phyloP scores from a whole-genome alignment of 441 rosid species.

The Adansonia madagascariensis region DNA sequence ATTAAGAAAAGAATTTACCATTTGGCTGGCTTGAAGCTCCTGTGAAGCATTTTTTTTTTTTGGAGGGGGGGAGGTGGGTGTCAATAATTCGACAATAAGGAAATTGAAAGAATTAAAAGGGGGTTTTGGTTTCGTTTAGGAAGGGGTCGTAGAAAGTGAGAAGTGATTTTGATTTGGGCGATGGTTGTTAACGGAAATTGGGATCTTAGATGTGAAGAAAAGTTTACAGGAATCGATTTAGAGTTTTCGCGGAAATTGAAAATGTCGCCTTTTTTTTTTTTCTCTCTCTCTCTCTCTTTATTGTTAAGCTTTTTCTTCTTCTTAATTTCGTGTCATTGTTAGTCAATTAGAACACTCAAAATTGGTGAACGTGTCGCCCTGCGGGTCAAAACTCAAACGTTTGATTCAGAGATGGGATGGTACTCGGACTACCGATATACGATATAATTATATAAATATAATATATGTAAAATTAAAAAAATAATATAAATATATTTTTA shows the following conservation, averaged over 20 bases:
- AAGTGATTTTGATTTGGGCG: constrained; percentile 11
- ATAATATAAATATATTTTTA: too few relatives aligned
- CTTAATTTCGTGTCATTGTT: neutral
- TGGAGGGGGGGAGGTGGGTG: neutral
- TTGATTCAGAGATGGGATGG: neutral
- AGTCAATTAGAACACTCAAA: constrained; percentile 9
- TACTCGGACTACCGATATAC: too few relatives aligned
- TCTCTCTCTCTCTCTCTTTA: neutral
- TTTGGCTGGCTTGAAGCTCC: constrained; percentile 90
- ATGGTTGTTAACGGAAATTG: neutral
- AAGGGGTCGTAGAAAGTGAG: neutral
- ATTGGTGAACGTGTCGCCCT: neutral
- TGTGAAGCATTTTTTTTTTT: constrained; percentile 52
- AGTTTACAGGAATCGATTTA: neutral
- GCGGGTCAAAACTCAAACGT: too few relatives aligned
- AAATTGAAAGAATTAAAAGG: neutral
- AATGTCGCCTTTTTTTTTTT: neutral
- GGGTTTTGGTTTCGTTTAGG: neutral
- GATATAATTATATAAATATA: too few relatives aligned
- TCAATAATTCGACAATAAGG: neutral
- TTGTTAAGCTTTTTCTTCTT: neutral
- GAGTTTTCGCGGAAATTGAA: constrained; percentile 33
- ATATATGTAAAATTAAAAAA: too few relatives aligned
- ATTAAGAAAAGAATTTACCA: constrained; percentile 48
- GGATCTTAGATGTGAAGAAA: constrained; percentile 33